phyloP scores from a whole-genome alignment of 2,329 filamentous ascomycete species.

The Claviceps capensis region DNA sequence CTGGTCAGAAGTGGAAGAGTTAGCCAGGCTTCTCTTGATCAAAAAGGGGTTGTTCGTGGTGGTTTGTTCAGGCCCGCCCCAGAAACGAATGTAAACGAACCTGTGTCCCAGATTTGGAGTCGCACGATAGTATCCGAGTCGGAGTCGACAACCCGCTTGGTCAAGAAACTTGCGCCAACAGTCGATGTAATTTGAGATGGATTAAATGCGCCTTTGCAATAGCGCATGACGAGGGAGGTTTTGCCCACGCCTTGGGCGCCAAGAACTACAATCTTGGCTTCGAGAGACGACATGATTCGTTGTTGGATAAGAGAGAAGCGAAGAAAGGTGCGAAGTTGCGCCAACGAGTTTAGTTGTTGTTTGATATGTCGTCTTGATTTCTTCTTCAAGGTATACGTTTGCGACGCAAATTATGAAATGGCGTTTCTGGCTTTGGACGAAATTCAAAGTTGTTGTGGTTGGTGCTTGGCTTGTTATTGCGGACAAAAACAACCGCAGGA shows the following conservation, averaged over 20 bases:
- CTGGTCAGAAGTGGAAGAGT: slow-evolving; percentile 17
- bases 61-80: no score
- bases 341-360: no score
- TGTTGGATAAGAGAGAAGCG: neutral
- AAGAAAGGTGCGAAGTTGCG: neutral
- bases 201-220: slow-evolving; percentile 58
- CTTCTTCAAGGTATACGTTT: neutral
- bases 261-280: slow-evolving; percentile 71
- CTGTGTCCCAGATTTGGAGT: slow-evolving; percentile 95
- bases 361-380: neutral
- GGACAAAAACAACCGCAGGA: neutral
- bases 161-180: slow-evolving; percentile 69
- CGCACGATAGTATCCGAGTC: slow-evolving; percentile 78
- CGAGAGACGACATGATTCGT: slow-evolving; percentile 43
- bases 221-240: slow-evolving; percentile 64
- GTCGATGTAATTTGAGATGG: slow-evolving; percentile 53
- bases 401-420: neutral
- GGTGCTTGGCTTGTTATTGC: neutral
- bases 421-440: neutral
- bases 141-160: slow-evolving; percentile 66
- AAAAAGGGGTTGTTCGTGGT: no score
- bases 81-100: slow-evolving; percentile 19
- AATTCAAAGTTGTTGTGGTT: neutral
- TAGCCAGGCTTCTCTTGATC: neutral
- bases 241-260: slow-evolving; percentile 71